Percentiles rank a stretch among this genome's conserved stretches.
Evolutionary conservation across 1,139 yeast species (phyloP).

Genomic region (Sugiyamaella neomexicana): DNA sequence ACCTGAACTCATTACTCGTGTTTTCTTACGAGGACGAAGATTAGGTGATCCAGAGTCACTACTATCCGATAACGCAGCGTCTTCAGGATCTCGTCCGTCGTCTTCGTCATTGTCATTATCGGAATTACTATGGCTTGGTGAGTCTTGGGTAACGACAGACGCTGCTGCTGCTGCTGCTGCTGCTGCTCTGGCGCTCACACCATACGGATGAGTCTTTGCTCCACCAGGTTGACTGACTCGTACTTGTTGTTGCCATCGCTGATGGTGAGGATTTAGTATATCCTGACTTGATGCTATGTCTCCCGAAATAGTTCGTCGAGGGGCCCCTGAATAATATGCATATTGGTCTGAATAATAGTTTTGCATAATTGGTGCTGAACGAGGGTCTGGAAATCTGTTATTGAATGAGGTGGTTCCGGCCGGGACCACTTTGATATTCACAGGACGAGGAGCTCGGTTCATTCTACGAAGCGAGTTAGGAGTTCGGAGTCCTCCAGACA

Average conservation of each 20-base stretch:
- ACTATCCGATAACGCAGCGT: constrained; percentile 35
- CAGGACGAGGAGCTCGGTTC: constrained; percentile 26
- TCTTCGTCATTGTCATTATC: constrained; percentile 30
- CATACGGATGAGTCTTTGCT: too few species aligned
- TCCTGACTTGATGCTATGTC: background rate
- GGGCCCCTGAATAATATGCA: constrained; percentile 20
- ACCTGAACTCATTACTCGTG: constrained; percentile 19
- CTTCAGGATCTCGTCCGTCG: constrained; percentile 35
- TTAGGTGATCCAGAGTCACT: constrained; percentile 9
- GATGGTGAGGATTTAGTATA: background rate
- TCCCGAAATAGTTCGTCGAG: constrained; percentile 3
- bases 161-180: background rate
- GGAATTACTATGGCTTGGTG: background rate
- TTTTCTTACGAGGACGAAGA: constrained; percentile 19
- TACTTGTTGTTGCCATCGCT: background rate
- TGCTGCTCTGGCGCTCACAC: too few species aligned
- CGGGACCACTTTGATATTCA: constrained; percentile 25
- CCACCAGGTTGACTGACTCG: background rate
- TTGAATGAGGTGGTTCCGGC: constrained; percentile 3
- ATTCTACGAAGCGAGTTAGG: constrained; percentile 19
- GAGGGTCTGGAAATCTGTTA: constrained; percentile 18
- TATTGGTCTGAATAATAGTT: too few species aligned
- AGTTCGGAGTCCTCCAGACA: constrained; percentile 9
- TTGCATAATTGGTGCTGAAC: constrained; percentile 18
- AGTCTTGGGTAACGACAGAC: background rate